Percentiles rank a stretch among this genome's conserved stretches.
phyloP scores from a whole-genome alignment of 2,329 filamentous ascomycete genomes.

The Colletotrichum sp. region DNA sequence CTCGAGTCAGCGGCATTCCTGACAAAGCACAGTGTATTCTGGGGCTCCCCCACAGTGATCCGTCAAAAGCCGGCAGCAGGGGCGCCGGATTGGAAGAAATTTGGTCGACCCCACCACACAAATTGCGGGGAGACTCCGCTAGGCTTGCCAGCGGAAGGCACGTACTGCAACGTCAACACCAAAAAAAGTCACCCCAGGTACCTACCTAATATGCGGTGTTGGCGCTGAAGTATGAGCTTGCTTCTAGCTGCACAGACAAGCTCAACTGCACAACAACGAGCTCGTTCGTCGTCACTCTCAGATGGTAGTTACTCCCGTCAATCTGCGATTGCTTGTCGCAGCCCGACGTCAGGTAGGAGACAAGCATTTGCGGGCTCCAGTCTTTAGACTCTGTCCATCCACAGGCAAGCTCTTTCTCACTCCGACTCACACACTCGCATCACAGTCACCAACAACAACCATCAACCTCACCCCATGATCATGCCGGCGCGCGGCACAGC shows the following conservation, averaged over 20 bases:
- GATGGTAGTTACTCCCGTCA: background rate
- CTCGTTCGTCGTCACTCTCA: background rate
- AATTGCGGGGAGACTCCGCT: constrained; percentile 17
- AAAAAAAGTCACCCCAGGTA: background rate
- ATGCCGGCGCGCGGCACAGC: background rate
- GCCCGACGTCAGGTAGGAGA: background rate
- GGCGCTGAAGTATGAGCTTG: background rate
- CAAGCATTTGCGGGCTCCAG: background rate
- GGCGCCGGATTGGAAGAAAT: background rate
- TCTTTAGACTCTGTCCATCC: background rate
- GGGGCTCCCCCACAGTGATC: background rate
- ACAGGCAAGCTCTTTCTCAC: background rate
- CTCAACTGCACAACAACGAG: background rate
- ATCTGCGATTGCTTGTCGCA: background rate
- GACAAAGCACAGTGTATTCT: constrained; percentile 1
- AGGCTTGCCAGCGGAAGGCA: background rate
- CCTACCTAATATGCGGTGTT: background rate
- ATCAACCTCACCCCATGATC: background rate
- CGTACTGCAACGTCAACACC: background rate
- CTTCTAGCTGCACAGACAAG: background rate
- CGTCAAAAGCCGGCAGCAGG: background rate
- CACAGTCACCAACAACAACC: background rate
- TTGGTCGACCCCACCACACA: background rate
- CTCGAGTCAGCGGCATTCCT: background rate
- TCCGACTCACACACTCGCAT: background rate